Conservation (phyloP, 495 filamentous ascomycete species). For the Pseudevernia furfuracea region DNA sequence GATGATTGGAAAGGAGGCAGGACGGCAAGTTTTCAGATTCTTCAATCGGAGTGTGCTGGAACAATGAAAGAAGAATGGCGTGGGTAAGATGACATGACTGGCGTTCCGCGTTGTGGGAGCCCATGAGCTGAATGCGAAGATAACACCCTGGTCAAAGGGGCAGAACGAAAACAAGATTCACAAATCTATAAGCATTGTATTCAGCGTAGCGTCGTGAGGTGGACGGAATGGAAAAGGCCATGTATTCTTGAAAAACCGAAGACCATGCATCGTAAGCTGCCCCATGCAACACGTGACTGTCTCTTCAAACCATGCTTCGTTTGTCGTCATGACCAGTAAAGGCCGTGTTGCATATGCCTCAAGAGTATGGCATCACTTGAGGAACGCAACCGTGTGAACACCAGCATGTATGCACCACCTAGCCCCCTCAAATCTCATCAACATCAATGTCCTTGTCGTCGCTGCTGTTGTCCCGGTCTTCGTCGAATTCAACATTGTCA, state of each 20-base stretch:
- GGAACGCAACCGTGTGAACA: background rate
- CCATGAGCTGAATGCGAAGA: background rate
- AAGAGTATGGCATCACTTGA: background rate
- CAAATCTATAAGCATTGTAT: background rate
- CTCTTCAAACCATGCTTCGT: background rate
- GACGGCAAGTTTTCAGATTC: conserved; percentile 68
- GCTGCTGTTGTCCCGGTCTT: conserved; percentile 48
- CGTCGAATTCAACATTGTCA: conserved; percentile 55
- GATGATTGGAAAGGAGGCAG: conserved; percentile 74
- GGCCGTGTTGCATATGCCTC: background rate
- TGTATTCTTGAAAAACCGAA: background rate
- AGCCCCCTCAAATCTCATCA: conserved; percentile 46
- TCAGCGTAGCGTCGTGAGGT: background rate
- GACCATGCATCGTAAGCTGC: background rate
- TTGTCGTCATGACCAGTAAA: background rate
- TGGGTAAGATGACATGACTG: no score
- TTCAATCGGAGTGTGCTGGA: conserved; percentile 78
- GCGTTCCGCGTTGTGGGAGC: background rate
- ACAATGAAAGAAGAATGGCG: conserved; percentile 20
- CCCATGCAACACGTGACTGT: background rate
- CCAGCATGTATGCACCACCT: conserved; percentile 2
- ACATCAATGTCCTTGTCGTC: conserved; percentile 54
- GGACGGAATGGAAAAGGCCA: background rate
- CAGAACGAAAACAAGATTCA: background rate
- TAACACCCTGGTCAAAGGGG: background rate